These are phyloP conservation scores for Anisodus acutangulus DNA, from an alignment of 257 asterid species.

Conservation along the genomic window DNA sequence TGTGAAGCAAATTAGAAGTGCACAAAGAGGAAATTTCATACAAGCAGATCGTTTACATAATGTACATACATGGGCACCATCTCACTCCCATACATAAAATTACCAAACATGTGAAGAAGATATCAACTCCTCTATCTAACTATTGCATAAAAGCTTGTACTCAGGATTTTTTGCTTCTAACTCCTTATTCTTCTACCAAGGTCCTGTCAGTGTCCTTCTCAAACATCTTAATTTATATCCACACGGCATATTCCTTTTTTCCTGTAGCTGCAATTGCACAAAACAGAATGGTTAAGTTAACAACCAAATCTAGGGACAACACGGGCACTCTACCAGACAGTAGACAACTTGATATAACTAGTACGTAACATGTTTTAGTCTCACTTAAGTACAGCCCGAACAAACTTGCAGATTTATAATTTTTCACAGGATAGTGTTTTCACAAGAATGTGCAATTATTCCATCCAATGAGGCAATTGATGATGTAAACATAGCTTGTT, in stretches of 20 bases:
- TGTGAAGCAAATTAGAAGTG: constrained; percentile 3
- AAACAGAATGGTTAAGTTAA: neutral
- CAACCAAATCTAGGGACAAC: neutral
- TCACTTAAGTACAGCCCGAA: neutral
- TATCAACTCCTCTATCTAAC: constrained; percentile 25
- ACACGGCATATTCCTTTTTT: constrained; percentile 51
- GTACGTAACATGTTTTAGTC: neutral
- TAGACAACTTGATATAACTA: neutral
- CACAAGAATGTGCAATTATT: constrained; percentile 9
- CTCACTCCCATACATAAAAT: constrained; percentile 34
- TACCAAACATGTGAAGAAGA: constrained; percentile 33
- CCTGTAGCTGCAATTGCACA: constrained; percentile 52
- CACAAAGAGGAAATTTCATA: constrained; percentile 29
- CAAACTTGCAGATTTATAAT: neutral
- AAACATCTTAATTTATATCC: constrained; percentile 64
- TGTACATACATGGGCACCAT: constrained; percentile 16
- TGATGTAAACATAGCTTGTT: neutral
- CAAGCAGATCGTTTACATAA: constrained; percentile 37
- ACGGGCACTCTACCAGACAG: neutral
- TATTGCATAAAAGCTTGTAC: neutral
- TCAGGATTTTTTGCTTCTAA: neutral
- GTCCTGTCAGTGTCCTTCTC: constrained; percentile 87
- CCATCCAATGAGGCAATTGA: constrained; percentile 8
- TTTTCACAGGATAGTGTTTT: neutral
- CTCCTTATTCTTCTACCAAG: constrained; percentile 54